phyloP scores from a whole-genome alignment of 768 basidiomycete species.

The Hemileccinum rubropunctum region DNA sequence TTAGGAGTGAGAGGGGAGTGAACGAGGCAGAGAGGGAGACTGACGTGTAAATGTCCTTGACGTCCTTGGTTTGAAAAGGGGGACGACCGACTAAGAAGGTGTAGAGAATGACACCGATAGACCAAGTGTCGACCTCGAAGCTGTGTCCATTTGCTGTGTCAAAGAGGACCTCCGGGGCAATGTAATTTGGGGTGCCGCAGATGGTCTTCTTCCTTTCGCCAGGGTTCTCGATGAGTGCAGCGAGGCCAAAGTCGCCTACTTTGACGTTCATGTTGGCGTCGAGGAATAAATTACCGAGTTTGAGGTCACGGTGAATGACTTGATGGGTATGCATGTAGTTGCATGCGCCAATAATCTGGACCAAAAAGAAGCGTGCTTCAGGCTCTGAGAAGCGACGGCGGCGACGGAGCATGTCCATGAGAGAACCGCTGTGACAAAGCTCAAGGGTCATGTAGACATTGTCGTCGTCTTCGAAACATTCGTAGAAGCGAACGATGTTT shows the following conservation, averaged over 20 bases:
- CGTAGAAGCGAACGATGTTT: constrained; percentile 88
- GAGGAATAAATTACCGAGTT: constrained; percentile 92
- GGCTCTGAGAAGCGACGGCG: constrained; percentile 88
- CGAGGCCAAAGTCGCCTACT: constrained; percentile 96
- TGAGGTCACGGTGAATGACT: constrained; percentile 97
- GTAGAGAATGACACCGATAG: constrained; percentile 94
- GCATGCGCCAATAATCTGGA: constrained; percentile 94
- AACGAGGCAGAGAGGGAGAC: constrained; percentile 18
- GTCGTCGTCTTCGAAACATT: constrained; percentile 93
- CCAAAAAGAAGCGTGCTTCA: constrained; percentile 88
- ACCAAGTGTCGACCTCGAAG: constrained; percentile 99
- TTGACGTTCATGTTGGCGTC: constrained; percentile 92
- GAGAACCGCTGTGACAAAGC: constrained; percentile 83
- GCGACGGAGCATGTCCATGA: constrained; percentile 88
- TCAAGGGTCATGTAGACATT: constrained; percentile 99
- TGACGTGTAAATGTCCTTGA: constrained; percentile 93
- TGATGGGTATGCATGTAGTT: constrained; percentile 97
- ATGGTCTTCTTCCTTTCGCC: constrained; percentile 99
- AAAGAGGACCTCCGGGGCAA: constrained; percentile 96
- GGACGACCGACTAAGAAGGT: constrained; percentile 93
- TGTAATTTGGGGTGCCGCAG: constrained; percentile 98
- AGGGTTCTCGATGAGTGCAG: constrained; percentile 93
- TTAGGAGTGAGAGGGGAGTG: constrained; percentile 4
- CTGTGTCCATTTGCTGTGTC: constrained; percentile 95
- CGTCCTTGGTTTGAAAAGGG: constrained; percentile 97